Base-by-base conservation (phyloP, 257 asterid genomes). In the Paraleonurus japonicus region DNA sequence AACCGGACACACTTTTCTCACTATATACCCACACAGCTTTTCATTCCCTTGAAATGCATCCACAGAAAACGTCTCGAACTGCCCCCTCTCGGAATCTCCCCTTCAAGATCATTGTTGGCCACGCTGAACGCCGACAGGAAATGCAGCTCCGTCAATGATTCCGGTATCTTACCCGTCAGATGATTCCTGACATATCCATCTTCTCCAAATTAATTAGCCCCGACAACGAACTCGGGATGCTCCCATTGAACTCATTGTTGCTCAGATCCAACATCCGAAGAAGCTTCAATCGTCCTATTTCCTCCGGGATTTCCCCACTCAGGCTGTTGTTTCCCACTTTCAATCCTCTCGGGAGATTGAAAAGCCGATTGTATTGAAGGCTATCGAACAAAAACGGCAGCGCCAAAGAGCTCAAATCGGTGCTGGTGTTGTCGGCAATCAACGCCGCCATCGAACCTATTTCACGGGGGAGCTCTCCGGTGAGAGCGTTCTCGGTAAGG, bases 51-150 rank as follows among this genome's bases (percentile, higher is more conserved):
- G 77, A 19, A 82, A 87, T 0, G 89, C 74, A 27, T 53, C 41
- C 9, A 66, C 47, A 0, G 80, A 0, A 23, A 87, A 87, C 2
- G 92, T 87, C 20, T 81, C 82, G 27, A 87, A 82, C 78, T 87
- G 92, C 3, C 79, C 11, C 85, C 86, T 2, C 43, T 61, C 2
- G 92, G 92, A 27, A 87, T 79, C 59, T 75, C 85, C 4, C 92
- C 92, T 43, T 59, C 54, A 1, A 87, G 84, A 77, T 81, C 84
- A 59, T 87, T 87, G 13, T 77, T 15, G 1, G 89, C 86, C 48
- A 87, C 90, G 50, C 76, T 82, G 68, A 87, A 87, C 0, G 50
- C 60, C 0, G 92, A 87, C 76, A 87, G 55, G 84, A 87, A 87
- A 60, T 78, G 78, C 4, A 87, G 84, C 51, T 43, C 4, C 5